Evolutionary conservation across 78 protist genomes (phyloP).

Genomic region (Creolimax fragrantissima): DNA sequence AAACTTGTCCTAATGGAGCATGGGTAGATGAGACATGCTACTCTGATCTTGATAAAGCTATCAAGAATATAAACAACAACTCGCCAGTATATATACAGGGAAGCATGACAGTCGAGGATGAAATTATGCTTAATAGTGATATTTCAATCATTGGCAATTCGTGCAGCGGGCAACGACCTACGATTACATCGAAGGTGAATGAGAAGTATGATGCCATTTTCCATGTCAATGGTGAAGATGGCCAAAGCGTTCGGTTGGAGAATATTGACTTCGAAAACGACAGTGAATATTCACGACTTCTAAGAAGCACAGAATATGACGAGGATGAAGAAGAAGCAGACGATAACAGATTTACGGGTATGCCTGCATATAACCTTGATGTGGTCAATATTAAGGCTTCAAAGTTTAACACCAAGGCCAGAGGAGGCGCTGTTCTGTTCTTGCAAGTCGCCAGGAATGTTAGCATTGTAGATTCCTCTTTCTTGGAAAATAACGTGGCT

Average conservation of each 20-base stretch:
- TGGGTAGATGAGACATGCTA: too few species aligned
- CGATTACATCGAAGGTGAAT: background rate
- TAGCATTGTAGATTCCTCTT: background rate
- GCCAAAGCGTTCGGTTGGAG: background rate
- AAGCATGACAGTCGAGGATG: too few species aligned
- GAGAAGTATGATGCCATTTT: background rate
- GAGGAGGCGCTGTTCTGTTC: slow-evolving; percentile 1
- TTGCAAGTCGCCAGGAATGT: background rate
- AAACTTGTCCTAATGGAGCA: too few species aligned
- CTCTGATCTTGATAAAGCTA: too few species aligned
- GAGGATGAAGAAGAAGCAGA: background rate
- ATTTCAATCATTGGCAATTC: too few species aligned
- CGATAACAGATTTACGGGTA: background rate
- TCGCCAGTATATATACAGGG: too few species aligned
- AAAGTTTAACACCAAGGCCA: background rate
- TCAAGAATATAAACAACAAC: too few species aligned
- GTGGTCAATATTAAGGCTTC: background rate
- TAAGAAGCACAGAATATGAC: too few species aligned
- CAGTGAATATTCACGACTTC: background rate
- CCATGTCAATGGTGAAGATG: background rate
- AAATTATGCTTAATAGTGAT: too few species aligned
- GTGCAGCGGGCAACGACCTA: too few species aligned
- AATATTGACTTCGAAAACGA: background rate
- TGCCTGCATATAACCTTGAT: background rate
- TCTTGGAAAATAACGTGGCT: background rate